phyloP scores from a whole-genome alignment of 1,284 basidiomycete species.

The Sporisorium graminicola region DNA sequence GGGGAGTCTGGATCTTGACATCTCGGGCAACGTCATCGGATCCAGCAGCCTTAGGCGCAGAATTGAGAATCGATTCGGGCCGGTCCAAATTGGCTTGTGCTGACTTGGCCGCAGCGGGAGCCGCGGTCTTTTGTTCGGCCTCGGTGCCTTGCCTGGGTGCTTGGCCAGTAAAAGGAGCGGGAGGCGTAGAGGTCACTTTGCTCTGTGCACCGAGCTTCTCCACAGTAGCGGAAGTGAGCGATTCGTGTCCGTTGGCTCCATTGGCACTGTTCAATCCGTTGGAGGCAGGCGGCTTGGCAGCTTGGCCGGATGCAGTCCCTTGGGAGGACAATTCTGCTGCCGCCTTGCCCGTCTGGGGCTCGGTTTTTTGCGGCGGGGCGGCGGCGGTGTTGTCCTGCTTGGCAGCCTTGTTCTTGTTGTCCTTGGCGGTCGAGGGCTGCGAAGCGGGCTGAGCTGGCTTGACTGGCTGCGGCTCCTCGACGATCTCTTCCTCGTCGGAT shows the following conservation, averaged over 20 bases:
- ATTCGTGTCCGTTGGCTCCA: conserved; percentile 11
- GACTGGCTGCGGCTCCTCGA: conserved; percentile 18
- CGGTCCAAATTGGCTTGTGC: conserved; percentile 8
- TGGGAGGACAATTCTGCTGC: conserved; percentile 5
- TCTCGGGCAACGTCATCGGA: not conserved
- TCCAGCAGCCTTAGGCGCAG: conserved; percentile 11
- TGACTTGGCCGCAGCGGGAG: conserved; percentile 12
- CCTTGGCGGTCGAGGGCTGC: conserved; percentile 17
- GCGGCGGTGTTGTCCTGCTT: conserved; percentile 16
- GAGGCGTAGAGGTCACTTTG: conserved; percentile 31
- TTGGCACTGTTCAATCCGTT: conserved; percentile 9
- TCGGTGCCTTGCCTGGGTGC: conserved; percentile 28
- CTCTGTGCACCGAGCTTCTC: conserved; percentile 27
- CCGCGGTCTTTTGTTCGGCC: conserved; percentile 3
- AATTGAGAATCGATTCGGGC: conserved; percentile 24
- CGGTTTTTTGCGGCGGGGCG: conserved; percentile 3
- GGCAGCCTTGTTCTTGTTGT: conserved; percentile 27
- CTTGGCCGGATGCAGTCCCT: not conserved
- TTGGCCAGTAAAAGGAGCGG: conserved; percentile 34
- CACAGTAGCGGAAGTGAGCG: conserved; percentile 13
- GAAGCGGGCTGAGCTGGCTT: conserved; percentile 13
- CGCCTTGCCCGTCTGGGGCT: conserved; percentile 1
- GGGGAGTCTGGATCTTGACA: conserved; percentile 22
- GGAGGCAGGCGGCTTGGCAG: conserved; percentile 9
- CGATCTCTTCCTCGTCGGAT: conserved; percentile 44